phyloP scores from a whole-genome alignment of 768 basidiomycete genomes.

The Trametopsis cervina region DNA sequence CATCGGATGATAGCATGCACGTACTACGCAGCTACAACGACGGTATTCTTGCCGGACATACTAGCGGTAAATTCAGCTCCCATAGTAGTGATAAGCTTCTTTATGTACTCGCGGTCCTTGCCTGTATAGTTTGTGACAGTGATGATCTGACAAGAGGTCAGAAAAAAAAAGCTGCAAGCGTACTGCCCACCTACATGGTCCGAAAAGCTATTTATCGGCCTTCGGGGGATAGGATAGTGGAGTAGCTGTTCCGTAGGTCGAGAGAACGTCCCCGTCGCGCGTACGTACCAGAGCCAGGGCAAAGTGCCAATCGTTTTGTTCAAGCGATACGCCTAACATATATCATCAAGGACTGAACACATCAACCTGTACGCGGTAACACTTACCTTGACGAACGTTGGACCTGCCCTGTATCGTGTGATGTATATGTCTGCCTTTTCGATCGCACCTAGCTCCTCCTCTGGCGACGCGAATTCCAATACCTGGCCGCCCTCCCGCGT shows the following conservation, averaged over 20 bases:
- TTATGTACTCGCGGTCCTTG: constrained; percentile 80
- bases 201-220: constrained; percentile 50
- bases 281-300: constrained; percentile 77
- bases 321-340: constrained; percentile 47
- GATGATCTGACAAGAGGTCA: constrained; percentile 44
- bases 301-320: constrained; percentile 69
- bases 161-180: not conserved
- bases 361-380: not conserved
- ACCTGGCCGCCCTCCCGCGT: constrained; percentile 50
- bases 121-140: constrained; percentile 90
- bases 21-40: constrained; percentile 80
- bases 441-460: constrained; percentile 36
- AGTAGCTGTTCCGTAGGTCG: constrained; percentile 69
- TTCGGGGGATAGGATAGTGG: constrained; percentile 76
- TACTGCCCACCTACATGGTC: constrained; percentile 42
- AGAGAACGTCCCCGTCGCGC: constrained; percentile 51
- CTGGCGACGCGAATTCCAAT: constrained; percentile 26
- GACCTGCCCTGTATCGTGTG: constrained; percentile 60
- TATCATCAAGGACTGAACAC: not conserved
- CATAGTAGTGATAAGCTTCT: constrained; percentile 68
- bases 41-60: constrained; percentile 72
- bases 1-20: constrained; percentile 22
- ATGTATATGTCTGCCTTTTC: constrained; percentile 67
- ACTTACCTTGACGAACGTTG: constrained; percentile 63
- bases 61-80: constrained; percentile 79